A percentile compares a stretch with the other conserved stretches of the same genome.
phyloP scores from a whole-genome alignment of 371 early-diverging fungal genomes.

The Fennellomyces sp. region DNA sequence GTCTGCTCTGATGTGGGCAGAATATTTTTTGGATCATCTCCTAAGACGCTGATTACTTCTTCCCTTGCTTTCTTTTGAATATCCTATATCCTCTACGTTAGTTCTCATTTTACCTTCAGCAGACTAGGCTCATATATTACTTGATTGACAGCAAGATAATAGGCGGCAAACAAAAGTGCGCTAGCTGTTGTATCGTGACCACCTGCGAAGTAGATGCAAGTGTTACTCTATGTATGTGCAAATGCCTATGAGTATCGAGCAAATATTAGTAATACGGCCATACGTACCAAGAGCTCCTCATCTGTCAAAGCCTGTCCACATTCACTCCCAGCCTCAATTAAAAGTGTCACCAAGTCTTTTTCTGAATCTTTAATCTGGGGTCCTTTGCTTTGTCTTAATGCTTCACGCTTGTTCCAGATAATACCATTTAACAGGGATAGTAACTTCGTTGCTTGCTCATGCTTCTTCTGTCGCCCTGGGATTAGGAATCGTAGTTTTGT shows the following conservation, averaged over 20 bases:
- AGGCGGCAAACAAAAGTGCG: constrained; percentile 38
- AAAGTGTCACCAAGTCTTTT: constrained; percentile 48
- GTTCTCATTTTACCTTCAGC: background rate
- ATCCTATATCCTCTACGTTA: constrained; percentile 5
- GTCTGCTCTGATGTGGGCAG: constrained; percentile 44
- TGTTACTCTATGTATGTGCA: constrained; percentile 55
- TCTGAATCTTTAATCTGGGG: constrained; percentile 35
- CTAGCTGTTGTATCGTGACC: constrained; percentile 32
- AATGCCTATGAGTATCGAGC: no score
- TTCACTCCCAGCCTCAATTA: constrained; percentile 32
- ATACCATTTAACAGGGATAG: constrained; percentile 37
- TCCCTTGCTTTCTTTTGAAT: constrained; percentile 42
- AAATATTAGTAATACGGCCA: no score
- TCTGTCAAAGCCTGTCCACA: constrained; percentile 11
- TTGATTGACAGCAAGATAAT: constrained; percentile 42
- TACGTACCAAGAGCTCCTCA: constrained; percentile 21
- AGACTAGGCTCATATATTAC: constrained; percentile 6
- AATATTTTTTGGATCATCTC: constrained; percentile 34
- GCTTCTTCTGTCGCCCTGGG: constrained; percentile 18
- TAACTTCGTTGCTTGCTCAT: constrained; percentile 4
- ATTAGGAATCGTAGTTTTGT: constrained; percentile 6
- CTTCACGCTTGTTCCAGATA: constrained; percentile 32
- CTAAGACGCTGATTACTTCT: constrained; percentile 49
- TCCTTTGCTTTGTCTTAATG: constrained; percentile 11
- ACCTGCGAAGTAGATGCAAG: constrained; percentile 32